Evolutionary conservation across 2,329 filamentous ascomycete genomes (phyloP), one percentile per base, ranked within the genome.

Genomic region (Cladophialophora bantiana): DNA sequence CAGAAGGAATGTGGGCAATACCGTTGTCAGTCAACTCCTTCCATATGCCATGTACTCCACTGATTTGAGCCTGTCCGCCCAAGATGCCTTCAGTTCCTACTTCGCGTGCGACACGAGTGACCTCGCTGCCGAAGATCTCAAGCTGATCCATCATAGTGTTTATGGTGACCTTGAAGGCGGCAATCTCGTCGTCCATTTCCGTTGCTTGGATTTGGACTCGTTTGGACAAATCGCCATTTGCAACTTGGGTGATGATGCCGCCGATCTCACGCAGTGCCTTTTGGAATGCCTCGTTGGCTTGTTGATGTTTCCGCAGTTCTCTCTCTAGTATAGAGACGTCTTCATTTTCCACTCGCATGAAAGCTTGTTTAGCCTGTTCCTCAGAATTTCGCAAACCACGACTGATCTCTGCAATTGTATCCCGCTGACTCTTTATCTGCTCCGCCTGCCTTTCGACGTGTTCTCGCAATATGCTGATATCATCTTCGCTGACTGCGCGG

Each of bases 101-200:
- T 80, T 98, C 94, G 78, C 93, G 91, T 61, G 94, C 94, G 73
- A 98, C 89, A 72, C 93, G 90, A 38, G 94, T 97, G 75, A 98
- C 94, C 82, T 98, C 94, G 79, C 92, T 96, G 71, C 94, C 94
- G 79, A 98, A 98, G 67, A 96, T 92, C 77, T 97, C 94, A 67
- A 98, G 85, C 79, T 97, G 94, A 77, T 98, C 94, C 88, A 98
- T 96, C 94, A 98, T 98, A 72, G 92, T 96, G 78, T 98, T 98
- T 82, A 98, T 98, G 69, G 94, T 97, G 74, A 93, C 90, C 82
- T 98, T 98, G 84, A 98, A 98, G 9, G 93, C 94, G 34, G 93
- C 95, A 75, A 98, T 98, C 84, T 98, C 94, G 34, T 94, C 93
- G 84, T 98, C 94, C 90, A 97, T 95, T 82, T 98, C 94, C 72